Percentiles rank a stretch among this genome's conserved stretches.
These are phyloP conservation scores for Cryphonectria radicalis DNA, from an alignment of 2,329 filamentous ascomycete species.

Conservation along the genomic window DNA sequence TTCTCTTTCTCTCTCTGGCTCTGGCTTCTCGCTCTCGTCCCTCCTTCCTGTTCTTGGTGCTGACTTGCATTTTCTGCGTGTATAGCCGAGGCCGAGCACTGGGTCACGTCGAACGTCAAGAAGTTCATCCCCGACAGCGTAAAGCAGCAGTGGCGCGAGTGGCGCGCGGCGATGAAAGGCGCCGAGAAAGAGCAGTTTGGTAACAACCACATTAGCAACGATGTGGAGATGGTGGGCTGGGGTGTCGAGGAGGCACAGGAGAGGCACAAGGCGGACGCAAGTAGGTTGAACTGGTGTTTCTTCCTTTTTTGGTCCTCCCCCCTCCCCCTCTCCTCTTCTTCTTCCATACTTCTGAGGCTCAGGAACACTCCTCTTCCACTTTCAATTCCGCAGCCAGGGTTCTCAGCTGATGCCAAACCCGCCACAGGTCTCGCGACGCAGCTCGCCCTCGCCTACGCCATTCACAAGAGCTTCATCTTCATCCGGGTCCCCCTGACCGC, in stretches of 20 bases:
- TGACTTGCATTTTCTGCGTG: neutral
- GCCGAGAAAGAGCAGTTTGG: constrained; percentile 49
- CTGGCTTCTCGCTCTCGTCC: no score
- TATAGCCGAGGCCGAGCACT: constrained; percentile 66
- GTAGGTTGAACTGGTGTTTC: constrained; percentile 59
- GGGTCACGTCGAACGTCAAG: constrained; percentile 64
- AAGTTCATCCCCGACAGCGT: constrained; percentile 63
- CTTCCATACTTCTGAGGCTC: no score
- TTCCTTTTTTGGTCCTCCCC: neutral
- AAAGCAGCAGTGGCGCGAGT: constrained; percentile 57
- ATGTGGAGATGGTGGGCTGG: constrained; percentile 58
- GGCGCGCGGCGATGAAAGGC: constrained; percentile 52
- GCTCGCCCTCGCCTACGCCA: constrained; percentile 89
- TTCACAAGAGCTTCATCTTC: constrained; percentile 98
- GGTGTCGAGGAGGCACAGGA: constrained; percentile 67
- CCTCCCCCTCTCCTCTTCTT: no score
- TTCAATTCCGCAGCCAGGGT: neutral
- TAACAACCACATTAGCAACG: constrained; percentile 48
- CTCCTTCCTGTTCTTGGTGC: neutral
- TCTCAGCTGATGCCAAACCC: neutral
- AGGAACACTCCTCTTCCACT: no score
- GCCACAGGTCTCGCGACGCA: constrained; percentile 71
- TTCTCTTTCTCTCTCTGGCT: neutral
- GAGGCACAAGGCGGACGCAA: constrained; percentile 68
- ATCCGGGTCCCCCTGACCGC: constrained; percentile 90